These are phyloP conservation scores for Acacia crassicarpa DNA, from an alignment of 306 rosid genomes.

Conservation along the genomic window DNA sequence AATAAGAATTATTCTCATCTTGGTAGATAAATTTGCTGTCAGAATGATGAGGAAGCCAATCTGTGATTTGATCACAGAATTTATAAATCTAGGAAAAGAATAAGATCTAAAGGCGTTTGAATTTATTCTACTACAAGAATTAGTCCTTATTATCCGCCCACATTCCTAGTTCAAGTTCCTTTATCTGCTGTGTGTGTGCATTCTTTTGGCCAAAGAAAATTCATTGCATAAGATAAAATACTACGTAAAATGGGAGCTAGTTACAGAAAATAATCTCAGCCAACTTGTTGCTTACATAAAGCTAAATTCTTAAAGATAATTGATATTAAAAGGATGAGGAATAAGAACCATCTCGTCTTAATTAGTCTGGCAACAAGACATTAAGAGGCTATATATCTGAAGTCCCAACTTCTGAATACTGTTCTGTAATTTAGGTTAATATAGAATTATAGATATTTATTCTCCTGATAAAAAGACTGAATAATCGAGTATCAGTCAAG, in stretches of 20 bases:
- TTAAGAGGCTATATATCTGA: not conserved
- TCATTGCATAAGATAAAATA: not conserved
- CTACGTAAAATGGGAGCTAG: not conserved
- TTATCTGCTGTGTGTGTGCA: not conserved
- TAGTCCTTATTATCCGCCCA: not conserved
- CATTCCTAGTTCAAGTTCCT: not conserved
- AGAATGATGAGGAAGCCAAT: not conserved
- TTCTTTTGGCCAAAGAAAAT: not conserved
- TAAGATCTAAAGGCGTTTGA: not conserved
- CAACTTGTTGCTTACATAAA: not conserved
- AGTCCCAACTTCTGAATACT: not conserved
- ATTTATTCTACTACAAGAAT: not conserved
- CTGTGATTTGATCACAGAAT: not conserved
- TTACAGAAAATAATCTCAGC: not conserved
- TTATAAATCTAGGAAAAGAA: not conserved
- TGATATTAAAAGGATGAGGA: not conserved
- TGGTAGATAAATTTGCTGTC: not conserved
- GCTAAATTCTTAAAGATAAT: not conserved
- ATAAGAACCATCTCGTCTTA: not conserved
- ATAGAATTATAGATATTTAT: not conserved
- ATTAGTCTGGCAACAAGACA: not conserved
- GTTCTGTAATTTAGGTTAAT: not conserved
- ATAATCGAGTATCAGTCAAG: not conserved
- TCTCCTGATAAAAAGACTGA: not conserved
- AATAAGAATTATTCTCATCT: not conserved